Evolutionary conservation across 352 stramenopile genomes (phyloP).

Genomic region (Pythium plurisporium): DNA sequence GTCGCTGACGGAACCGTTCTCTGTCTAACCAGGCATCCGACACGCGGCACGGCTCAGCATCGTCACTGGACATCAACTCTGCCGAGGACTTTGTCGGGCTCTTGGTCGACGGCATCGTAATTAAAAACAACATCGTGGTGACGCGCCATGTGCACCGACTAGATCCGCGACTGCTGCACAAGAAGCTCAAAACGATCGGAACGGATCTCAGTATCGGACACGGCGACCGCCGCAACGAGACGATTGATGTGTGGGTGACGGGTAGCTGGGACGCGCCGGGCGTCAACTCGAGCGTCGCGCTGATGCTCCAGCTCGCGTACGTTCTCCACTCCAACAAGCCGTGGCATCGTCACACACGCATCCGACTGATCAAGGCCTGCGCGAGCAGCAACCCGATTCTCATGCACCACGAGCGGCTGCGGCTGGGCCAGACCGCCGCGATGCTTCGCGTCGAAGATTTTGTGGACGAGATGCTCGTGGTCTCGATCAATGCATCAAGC

Average conservation of each 20-base stretch:
- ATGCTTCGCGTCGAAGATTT: conserved; percentile 31
- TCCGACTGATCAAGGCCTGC: conserved; percentile 27
- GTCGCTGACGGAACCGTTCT: not conserved
- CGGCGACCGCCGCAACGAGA: conserved; percentile 16
- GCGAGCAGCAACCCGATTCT: conserved; percentile 19
- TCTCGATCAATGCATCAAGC: conserved; percentile 35
- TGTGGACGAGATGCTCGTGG: conserved; percentile 40
- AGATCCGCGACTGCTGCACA: conserved; percentile 37
- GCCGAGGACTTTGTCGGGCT: conserved; percentile 39
- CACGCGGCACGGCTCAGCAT: not conserved
- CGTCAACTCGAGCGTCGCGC: conserved; percentile 28
- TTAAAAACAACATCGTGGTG: conserved; percentile 60
- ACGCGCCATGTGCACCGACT: conserved; percentile 41
- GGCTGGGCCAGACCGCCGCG: conserved; percentile 20
- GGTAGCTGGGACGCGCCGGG: conserved; percentile 25
- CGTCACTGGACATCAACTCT: conserved; percentile 3
- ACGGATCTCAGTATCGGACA: conserved; percentile 2
- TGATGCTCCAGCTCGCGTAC: conserved; percentile 41
- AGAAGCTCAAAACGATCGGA: conserved; percentile 7
- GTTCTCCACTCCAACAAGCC: conserved; percentile 28
- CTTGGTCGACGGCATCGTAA: conserved; percentile 40
- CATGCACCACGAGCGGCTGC: conserved; percentile 29
- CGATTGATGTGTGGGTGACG: conserved; percentile 61
- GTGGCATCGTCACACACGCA: conserved; percentile 24
- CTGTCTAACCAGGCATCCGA: not conserved